Evolutionary conservation across 2,329 filamentous ascomycete genomes (phyloP), one percentile per base, ranked within the genome.

Genomic region (Fusarium nanum): DNA sequence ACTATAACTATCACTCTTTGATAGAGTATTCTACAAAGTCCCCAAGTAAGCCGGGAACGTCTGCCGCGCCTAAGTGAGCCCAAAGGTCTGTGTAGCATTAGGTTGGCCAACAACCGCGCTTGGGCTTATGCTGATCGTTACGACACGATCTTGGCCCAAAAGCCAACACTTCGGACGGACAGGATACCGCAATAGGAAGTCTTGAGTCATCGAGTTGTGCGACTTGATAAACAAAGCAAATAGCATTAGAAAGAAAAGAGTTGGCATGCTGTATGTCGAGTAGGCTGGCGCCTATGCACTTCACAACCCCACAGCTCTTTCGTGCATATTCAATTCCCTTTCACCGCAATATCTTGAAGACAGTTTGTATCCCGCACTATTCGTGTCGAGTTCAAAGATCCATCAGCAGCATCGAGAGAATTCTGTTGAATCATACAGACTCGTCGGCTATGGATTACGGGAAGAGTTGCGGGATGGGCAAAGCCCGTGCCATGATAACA

Each of bases 271-370:
- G 34, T n/a, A 37, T 59, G 45, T 63, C 37, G 18, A 50, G 58
- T 52, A 64, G 62, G 60, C 67, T 65, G 74, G 72, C 74, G 73
- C 67, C 59, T 75, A 76, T 71, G 72, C 57, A 56, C 58, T 59
- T 49, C 27, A 34, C 46, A 25, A 40, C 48, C 49, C 30, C 67
- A 20, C 46, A 30, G 14, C 44, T 28, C 54, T 55, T 50, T 20
- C 25, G n/a, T 44, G 28, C 55, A 49, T 40, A 14, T 28, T 46
- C 12, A 40, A 42, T 23, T 27, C 30, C 27, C 22, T 52, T 58
- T 50, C 23, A 34, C 32, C 40, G 23, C 27, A 40, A 40, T 37
- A 28, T 46, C 34, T 25, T 49, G 34, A 42, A 18, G 13, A 14
- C 32, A 14, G 32, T 18, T n/a, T 30, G 14, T 7, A 28, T 11